These are phyloP conservation scores for Neckera pumila DNA, from an alignment of 225 moss, liverwort and hornwort species.

Conservation along the genomic window DNA sequence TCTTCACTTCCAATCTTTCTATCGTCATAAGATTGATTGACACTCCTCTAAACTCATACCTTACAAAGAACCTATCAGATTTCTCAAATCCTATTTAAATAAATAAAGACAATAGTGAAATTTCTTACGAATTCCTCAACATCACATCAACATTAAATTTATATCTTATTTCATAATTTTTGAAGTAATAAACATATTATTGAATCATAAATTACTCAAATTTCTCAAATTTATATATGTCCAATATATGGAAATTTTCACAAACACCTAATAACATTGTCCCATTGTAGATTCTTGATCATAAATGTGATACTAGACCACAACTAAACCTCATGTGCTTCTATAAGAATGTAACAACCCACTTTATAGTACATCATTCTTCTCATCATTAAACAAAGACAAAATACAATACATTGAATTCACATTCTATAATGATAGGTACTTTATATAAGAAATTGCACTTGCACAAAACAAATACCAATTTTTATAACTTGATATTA, in stretches of 20 bases:
- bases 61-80: background rate
- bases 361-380: background rate
- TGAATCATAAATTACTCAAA: background rate
- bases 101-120: background rate
- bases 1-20: background rate
- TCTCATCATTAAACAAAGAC: rapidly evolving
- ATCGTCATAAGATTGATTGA: background rate
- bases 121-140: background rate
- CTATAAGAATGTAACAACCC: background rate
- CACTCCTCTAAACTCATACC: rapidly evolving
- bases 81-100: background rate
- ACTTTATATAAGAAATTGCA: background rate
- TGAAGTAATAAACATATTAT: background rate
- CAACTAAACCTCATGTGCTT: rapidly evolving
- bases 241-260: background rate
- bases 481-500: too few relatives aligned
- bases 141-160: background rate
- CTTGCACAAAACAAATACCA: background rate
- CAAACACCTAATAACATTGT: background rate
- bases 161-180: background rate
- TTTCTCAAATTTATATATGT: background rate
- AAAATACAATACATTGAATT: background rate
- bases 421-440: background rate
- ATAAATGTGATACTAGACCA: background rate
- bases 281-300: rapidly evolving